A percentile compares a stretch with the other conserved stretches of the same genome.
phyloP scores from a whole-genome alignment of 2,329 filamentous ascomycete species.

The Stachybotrys elegans region DNA sequence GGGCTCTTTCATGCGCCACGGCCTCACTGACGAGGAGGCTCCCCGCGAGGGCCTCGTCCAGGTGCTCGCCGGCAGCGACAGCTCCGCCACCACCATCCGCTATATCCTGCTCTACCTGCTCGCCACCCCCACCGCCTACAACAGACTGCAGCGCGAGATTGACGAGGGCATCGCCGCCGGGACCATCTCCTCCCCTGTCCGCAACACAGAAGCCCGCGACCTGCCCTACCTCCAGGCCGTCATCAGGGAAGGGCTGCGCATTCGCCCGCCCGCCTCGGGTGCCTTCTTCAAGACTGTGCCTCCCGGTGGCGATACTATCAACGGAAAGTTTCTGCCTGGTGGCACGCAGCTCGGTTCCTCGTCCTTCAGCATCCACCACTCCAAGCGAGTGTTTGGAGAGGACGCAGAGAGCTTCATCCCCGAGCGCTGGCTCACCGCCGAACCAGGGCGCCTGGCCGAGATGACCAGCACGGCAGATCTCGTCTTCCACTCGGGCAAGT shows the following conservation, averaged over 20 bases:
- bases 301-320: constrained; percentile 14
- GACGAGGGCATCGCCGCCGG: constrained; percentile 11
- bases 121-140: constrained; percentile 37
- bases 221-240: constrained; percentile 39
- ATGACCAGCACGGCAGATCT: constrained; percentile 35
- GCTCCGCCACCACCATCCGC: constrained; percentile 41
- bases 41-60: constrained; percentile 22
- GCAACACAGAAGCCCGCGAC: constrained; percentile 27
- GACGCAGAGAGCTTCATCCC: constrained; percentile 39
- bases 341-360: constrained; percentile 40
- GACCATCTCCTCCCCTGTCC: constrained; percentile 20
- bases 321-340: constrained; percentile 32
- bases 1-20: constrained; percentile 25
- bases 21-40: constrained; percentile 21
- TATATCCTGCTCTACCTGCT: constrained; percentile 43
- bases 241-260: constrained; percentile 37
- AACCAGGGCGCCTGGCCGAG: constrained; percentile 19
- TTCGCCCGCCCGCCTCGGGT: constrained; percentile 20
- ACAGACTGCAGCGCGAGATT: constrained; percentile 31
- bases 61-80: constrained; percentile 27
- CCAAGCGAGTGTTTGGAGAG: constrained; percentile 28
- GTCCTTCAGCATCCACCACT: constrained; percentile 32
- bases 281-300: constrained; percentile 19
- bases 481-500: constrained; percentile 37
- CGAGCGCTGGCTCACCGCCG: constrained; percentile 40